Evolutionary conservation across 257 asterid species (phyloP), one percentile per base, ranked within the genome.

Genomic region (Plantago elongata): DNA sequence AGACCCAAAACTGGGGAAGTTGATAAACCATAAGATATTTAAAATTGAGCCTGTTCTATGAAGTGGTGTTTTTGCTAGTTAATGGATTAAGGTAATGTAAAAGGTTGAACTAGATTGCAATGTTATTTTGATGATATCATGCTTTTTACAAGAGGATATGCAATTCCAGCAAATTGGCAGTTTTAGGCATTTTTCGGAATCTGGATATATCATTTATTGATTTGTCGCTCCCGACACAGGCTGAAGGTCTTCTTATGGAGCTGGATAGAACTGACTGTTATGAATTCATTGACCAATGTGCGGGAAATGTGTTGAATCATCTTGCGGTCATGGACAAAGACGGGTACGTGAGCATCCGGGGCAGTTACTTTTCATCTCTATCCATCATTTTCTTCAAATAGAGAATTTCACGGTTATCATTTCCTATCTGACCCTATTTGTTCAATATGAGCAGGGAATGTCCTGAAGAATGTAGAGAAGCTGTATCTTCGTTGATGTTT

Each of bases 381-480:
- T 22, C 1, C 27, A 22, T 22, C 27, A 22, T 1, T 22, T 22
- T 16, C 9, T 50, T 29, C 18, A 7, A 14, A n/a, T 13, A 6
- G 11, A 15, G 11, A 15, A n/a, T 7, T 51, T 30, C 56, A 13
- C 3, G 37, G 4, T 51, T 51, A 13, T 2, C 52, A 9, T 49
- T 45, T 3, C 22, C 5, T 16, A 11, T 37, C 9, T 27, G 54
- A 22, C 27, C 27, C 27, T 22, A 22, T 2, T 22, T 1, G 27
- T 22, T 22, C 2, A 56, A 1, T 57, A 29, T 17, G 51, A 22
- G 16, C 78, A 92, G 98, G 66, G 98, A 92, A 64, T 92, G 97
- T 45, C 98, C 97, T 0, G 96, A 89, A 52, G 95, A 92, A 3
- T 86, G 97, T 73, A 82, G 77, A 70, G 98, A 89, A 80, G 93